A percentile compares a stretch with the other conserved stretches of the same genome.
Evolutionary conservation across 106 monocot species (phyloP).

Genomic region (Amphibolis antarctica): DNA sequence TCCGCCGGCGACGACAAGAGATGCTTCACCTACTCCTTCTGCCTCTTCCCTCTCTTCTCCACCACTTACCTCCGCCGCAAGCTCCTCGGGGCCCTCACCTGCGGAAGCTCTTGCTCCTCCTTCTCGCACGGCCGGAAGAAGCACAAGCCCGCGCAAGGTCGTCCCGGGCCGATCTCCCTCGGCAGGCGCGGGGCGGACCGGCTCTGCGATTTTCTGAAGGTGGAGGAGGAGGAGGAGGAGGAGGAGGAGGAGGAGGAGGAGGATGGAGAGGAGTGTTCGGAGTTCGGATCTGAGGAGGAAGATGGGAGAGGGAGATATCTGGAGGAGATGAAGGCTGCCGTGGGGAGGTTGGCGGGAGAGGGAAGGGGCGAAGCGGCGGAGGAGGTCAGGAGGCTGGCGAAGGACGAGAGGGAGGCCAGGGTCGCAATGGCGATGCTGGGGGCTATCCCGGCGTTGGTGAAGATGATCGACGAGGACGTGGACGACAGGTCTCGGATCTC

Average conservation of each 20-base stretch:
- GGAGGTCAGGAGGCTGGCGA: slow-evolving; percentile 52
- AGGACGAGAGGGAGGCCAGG: slow-evolving; percentile 42
- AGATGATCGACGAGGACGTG: slow-evolving; percentile 21
- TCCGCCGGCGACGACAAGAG: not conserved
- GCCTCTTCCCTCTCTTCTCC: slow-evolving; percentile 26
- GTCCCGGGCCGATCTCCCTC: not conserved
- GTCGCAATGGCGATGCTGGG: slow-evolving; percentile 64
- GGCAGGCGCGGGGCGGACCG: slow-evolving; percentile 18
- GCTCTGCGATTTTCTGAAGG: slow-evolving; percentile 38
- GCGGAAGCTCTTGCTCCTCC: slow-evolving; percentile 25
- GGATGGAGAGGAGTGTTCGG: slow-evolving; percentile 28
- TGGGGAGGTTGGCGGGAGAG: slow-evolving; percentile 12
- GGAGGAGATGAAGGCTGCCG: slow-evolving; percentile 45
- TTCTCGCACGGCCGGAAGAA: not conserved
- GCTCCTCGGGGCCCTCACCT: slow-evolving; percentile 36
- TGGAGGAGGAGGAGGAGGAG: slow-evolving; percentile 14
- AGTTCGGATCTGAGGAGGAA: not conserved
- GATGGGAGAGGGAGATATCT: slow-evolving; percentile 11
- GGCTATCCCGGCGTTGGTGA: slow-evolving; percentile 52
- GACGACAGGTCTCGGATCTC: slow-evolving; percentile 24
- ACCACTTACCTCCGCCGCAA: slow-evolving; percentile 33
- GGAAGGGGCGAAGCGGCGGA: slow-evolving; percentile 25
- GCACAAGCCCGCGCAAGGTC: not conserved
- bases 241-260: not conserved
- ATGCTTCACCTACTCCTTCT: not conserved